Evolutionary conservation across 495 filamentous ascomycete genomes (phyloP), one percentile per base, ranked within the genome.

Genomic region (Niebla homalea): DNA sequence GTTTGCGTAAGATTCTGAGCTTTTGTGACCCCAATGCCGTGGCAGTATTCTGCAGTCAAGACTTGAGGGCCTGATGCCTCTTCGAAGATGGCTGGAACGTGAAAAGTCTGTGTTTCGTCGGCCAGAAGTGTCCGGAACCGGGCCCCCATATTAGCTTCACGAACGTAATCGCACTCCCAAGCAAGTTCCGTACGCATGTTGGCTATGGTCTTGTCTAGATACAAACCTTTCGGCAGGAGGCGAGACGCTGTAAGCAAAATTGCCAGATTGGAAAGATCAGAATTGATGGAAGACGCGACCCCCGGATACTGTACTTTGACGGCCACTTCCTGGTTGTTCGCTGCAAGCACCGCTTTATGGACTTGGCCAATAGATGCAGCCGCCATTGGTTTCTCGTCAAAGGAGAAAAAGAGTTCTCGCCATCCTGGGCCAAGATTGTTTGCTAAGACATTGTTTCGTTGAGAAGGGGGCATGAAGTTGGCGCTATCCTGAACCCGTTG

Each of bases 281-380:
- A 95, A 64, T 92, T 86, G 55, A 98, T 98, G 7, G 87, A 94
- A 61, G 84, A 81, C 2, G 90, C 85, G 0, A 98, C 93, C n/a
- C 92, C 92, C 4, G 92, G 92, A 61, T 97, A 98, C 66, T 98
- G 92, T 16, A 98, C 79, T 62, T 98, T 98, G 50, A 98, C 87
- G 12, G 90, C 92, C 5, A 98, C 92, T 41, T 73, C 71, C 50
- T 80, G 70, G 37, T 83, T 81, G 46, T 70, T 87, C 5, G 80
- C 82, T 43, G 78, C 80, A n/a, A 98, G 75, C 0, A 78, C 76
- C 1, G 89, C 92, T 41, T 81, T 76, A 67, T 98, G 92, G 0
- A 98, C 92, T 67, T 98, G 92, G 20, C 92, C 92, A 53, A 98
- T 98, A 0, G 89, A 96, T n/a, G 92, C 92, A 15, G 92, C 92